Conservation (phyloP, 345 rosid species). For the Rhizophora apiculata region DNA sequence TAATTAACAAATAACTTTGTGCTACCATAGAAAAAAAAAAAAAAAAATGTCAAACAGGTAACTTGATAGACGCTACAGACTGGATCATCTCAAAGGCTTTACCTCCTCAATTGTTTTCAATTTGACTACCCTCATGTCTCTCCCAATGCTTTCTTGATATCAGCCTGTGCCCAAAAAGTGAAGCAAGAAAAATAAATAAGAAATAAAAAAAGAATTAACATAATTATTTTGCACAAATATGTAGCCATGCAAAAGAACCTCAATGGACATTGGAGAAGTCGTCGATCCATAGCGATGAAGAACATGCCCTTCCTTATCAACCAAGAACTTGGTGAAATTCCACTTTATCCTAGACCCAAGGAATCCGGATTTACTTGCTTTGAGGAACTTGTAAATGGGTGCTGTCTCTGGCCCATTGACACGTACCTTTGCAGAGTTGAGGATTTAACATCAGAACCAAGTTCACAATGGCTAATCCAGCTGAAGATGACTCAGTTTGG, state of each 20-base stretch:
- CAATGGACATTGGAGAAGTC: conserved; percentile 58
- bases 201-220: background rate
- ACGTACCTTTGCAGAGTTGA: conserved; percentile 42
- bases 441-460: background rate
- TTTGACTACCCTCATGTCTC: conserved; percentile 11
- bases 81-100: conserved; percentile 1
- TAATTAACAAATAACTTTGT: background rate
- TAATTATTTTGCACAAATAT: too few species aligned
- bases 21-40: too few species aligned
- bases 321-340: conserved; percentile 90
- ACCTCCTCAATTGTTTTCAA: background rate
- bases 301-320: conserved; percentile 63
- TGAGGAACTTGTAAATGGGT: conserved; percentile 77
- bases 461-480: background rate
- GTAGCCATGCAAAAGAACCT: conserved; percentile 39
- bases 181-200: background rate
- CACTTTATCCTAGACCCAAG: conserved; percentile 75
- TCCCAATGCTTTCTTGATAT: conserved; percentile 67
- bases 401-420: conserved; percentile 70
- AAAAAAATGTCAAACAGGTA: background rate
- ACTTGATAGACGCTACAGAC: background rate
- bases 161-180: conserved; percentile 39
- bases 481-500: background rate
- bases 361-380: conserved; percentile 49
- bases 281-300: conserved; percentile 61